These are phyloP conservation scores for Gnomoniopsis sp. DNA, from an alignment of 2,329 filamentous ascomycete genomes.

Conservation along the genomic window DNA sequence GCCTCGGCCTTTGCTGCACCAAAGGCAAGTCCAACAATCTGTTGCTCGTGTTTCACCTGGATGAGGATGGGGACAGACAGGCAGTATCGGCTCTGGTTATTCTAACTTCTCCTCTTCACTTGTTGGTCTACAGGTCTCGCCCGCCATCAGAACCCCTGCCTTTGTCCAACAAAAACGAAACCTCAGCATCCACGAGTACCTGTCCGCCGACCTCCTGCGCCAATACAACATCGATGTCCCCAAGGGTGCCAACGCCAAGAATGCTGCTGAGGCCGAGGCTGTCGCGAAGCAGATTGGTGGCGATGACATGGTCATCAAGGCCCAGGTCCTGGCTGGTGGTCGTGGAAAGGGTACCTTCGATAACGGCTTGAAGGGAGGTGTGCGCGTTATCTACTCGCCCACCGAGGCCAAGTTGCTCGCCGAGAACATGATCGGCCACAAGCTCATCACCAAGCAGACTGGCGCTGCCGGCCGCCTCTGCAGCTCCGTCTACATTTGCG, in stretches of 20 bases:
- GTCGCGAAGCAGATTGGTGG: constrained; percentile 87
- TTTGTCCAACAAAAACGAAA: constrained; percentile 76
- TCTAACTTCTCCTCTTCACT: constrained; percentile 24
- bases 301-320: constrained; percentile 99
- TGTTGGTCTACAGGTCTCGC: constrained; percentile 40
- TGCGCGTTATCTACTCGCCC: constrained; percentile 97
- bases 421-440: constrained; percentile 99
- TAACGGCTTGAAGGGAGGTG: constrained; percentile 98
- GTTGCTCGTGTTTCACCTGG: constrained; percentile 7
- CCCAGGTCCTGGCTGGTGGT: constrained; percentile 95
- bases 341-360: constrained; percentile 97
- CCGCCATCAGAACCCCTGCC: constrained; percentile 58
- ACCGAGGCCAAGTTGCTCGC: constrained; percentile 96
- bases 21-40: constrained; percentile 58
- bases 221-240: constrained; percentile 95
- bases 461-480: constrained; percentile 90
- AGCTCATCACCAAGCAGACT: constrained; percentile 99
- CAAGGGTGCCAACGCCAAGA: constrained; percentile 81
- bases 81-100: too few relatives aligned
- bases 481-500: constrained; percentile 97
- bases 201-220: constrained; percentile 86
- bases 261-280: constrained; percentile 81
- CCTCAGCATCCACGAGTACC: constrained; percentile 97
- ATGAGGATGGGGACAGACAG: constrained; percentile 1
- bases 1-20: constrained; percentile 75